These are phyloP conservation scores for Candida andamanensis DNA, from an alignment of 805 yeast species.

Conservation along the genomic window DNA sequence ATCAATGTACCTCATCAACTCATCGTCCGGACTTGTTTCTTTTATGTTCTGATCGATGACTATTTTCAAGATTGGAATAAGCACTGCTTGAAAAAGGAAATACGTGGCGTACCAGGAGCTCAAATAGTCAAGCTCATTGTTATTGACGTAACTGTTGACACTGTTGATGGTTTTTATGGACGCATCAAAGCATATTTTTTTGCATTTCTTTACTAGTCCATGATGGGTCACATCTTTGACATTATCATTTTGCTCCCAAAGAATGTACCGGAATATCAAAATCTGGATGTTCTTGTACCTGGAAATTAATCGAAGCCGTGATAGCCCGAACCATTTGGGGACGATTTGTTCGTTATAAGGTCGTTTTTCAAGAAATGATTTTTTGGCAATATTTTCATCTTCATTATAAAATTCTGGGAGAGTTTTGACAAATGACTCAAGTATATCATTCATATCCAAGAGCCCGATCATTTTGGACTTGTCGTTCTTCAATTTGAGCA, in stretches of 20 bases:
- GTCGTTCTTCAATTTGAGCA: conserved; percentile 15
- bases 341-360: conserved; percentile 5
- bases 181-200: conserved; percentile 13
- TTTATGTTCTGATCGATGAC: conserved; percentile 11
- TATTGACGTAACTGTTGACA: conserved; percentile 11
- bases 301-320: conserved; percentile 14
- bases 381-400: conserved; percentile 9
- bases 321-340: conserved; percentile 16
- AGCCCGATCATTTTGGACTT: conserved; percentile 19
- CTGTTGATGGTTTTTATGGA: conserved; percentile 12
- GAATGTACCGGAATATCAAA: conserved; percentile 16
- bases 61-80: conserved; percentile 14
- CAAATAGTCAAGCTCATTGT: conserved; percentile 13
- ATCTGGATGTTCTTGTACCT: conserved; percentile 15
- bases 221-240: conserved; percentile 12
- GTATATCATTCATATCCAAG: conserved; percentile 16
- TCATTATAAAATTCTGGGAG: conserved; percentile 14
- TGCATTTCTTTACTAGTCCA: conserved; percentile 14
- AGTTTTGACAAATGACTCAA: conserved; percentile 11
- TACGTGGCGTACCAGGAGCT: conserved; percentile 17
- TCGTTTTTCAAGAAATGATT: conserved; percentile 3
- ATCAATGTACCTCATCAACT: conserved; percentile 12
- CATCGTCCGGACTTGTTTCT: conserved; percentile 7
- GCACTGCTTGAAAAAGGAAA: conserved; percentile 16
- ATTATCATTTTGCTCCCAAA: conserved; percentile 15